phyloP scores from a whole-genome alignment of 306 rosid genomes.

The Prunus mira region DNA sequence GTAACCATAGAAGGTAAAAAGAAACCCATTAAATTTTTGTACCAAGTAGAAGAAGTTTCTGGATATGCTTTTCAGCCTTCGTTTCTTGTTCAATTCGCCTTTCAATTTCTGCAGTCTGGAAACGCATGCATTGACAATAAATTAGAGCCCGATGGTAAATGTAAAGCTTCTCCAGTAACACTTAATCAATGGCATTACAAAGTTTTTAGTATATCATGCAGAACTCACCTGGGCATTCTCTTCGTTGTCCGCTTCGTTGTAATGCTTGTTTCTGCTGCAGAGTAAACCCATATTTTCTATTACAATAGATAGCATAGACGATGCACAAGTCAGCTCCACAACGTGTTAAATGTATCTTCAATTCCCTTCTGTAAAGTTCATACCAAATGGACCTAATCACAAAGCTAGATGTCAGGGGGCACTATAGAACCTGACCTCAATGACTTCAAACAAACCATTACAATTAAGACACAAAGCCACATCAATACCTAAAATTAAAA shows the following conservation, averaged over 20 bases:
- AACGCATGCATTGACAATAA: constrained; percentile 26
- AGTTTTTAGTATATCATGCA: background rate
- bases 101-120: constrained; percentile 88
- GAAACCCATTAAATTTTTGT: constrained; percentile 18
- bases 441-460: background rate
- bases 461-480: background rate
- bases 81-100: constrained; percentile 91
- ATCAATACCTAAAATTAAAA: background rate
- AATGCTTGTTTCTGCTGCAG: constrained; percentile 78
- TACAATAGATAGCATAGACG: constrained; percentile 73
- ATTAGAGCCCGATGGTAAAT: constrained; percentile 15
- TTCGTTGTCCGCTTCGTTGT: constrained; percentile 65
- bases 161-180: background rate
- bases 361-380: constrained; percentile 29
- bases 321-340: constrained; percentile 50
- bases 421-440: background rate
- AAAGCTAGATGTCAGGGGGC: constrained; percentile 32
- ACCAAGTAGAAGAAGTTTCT: constrained; percentile 95
- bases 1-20: constrained; percentile 8
- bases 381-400: constrained; percentile 43
- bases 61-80: constrained; percentile 90
- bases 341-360: constrained; percentile 32
- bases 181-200: background rate
- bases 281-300: constrained; percentile 85
- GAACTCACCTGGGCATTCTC: constrained; percentile 78